Base-by-base conservation (phyloP, 805 yeast species). In the Cyberlindnera sargentensis region DNA sequence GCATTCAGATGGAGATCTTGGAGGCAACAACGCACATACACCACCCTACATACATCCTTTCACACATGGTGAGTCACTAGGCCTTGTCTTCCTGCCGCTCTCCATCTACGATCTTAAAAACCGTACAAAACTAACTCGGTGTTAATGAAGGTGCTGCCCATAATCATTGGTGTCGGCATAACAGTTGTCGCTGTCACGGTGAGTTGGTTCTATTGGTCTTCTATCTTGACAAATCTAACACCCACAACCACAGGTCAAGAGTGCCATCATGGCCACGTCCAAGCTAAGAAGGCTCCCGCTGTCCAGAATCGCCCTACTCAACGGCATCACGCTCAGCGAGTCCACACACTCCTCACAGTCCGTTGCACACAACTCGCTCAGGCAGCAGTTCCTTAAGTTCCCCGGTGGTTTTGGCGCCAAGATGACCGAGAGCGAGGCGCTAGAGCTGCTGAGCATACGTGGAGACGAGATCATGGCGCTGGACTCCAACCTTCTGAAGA, bases 371-470 rank as follows among this genome's bases (percentile, higher is more conserved):
- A 49, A 48, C 8, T 47, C 58, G 4, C 45, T 64, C 4, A 44
- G 57, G 34, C 45, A 49, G 36, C 53, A 44, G 42, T 72, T 68
- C 46, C 63, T 66, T 36, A 62, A 64, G 47, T 72, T 61, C 36
- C 68, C 65, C 15, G 95, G 95, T 11, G 79, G 87, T 0, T 84
- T 84, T 56, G 70, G 73, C n/a, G 58, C 60, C 5, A 69, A 65
- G 39, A 83, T 84, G 88, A 76, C 75, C 6, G 86, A 84, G 46
- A 67, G 71, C 39, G 95, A 84, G 53, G 91, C 91, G 4, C 62
- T 82, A 35, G 70, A 78, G 54, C 76, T 84, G 6, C 63, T 84
- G 40, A 77, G 76, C 47, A 79, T 84, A 44, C 67, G 70, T 32
- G 75, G 77, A 23, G 64, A 74, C 24, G 84, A 76, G 44, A 75